Percentiles rank a stretch among this genome's conserved stretches.
These are phyloP conservation scores for Conoideocrella luteorostrata DNA, from an alignment of 2,329 filamentous ascomycete genomes.

Conservation along the genomic window DNA sequence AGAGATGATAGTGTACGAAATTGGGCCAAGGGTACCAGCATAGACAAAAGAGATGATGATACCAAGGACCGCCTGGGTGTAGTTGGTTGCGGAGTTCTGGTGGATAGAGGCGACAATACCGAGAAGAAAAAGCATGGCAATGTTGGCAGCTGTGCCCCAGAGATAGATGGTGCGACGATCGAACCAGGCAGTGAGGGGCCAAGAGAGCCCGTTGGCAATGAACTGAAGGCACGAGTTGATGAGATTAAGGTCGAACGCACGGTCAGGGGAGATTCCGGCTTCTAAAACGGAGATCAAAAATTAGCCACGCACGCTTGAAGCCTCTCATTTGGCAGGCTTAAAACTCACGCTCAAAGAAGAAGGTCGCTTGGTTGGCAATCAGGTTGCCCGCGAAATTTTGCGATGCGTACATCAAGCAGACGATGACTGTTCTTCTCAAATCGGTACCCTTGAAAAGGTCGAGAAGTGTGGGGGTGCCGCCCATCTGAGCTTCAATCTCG, in stretches of 20 bases:
- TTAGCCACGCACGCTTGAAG: constrained; percentile 5
- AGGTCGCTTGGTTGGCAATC: constrained; percentile 56
- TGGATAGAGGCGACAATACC: constrained; percentile 27
- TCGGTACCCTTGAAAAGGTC: constrained; percentile 51
- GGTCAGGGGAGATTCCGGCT: constrained; percentile 14
- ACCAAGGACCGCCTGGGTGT: constrained; percentile 29
- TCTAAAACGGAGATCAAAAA: neutral
- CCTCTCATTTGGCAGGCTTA: too few relatives aligned
- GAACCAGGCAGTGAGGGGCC: constrained; percentile 29
- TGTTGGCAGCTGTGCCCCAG: constrained; percentile 26
- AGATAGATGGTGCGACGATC: constrained; percentile 34
- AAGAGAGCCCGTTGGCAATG: constrained; percentile 28
- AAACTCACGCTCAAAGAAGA: constrained; percentile 44
- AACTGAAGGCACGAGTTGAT: constrained; percentile 23
- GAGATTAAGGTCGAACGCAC: constrained; percentile 19
- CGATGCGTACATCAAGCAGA: constrained; percentile 50
- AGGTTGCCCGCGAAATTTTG: constrained; percentile 56
- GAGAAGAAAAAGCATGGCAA: constrained; percentile 28
- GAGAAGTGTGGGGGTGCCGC: constrained; percentile 33
- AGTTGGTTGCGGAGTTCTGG: constrained; percentile 26
- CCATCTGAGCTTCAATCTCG: constrained; percentile 40
- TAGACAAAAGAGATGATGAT: constrained; percentile 34
- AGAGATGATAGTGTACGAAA: constrained; percentile 33
- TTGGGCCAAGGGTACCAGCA: constrained; percentile 30
- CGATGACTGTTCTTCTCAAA: constrained; percentile 46